Base-by-base conservation (phyloP, 768 basidiomycete genomes). In the Calocybe cyanea region DNA sequence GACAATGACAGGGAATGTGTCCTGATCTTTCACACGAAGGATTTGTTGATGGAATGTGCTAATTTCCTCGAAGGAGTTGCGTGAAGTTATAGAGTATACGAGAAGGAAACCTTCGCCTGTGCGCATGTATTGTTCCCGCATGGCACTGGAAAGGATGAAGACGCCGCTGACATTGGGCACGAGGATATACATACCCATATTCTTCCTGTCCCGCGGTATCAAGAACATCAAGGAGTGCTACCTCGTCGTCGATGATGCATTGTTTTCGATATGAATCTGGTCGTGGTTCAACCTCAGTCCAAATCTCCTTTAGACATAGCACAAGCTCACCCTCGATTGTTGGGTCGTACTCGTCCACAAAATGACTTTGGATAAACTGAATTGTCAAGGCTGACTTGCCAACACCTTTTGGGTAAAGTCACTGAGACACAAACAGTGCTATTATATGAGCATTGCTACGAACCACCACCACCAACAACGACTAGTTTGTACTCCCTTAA, bases 91-190 rank as follows among this genome's bases (percentile, higher is more conserved):
- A 41, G 92, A 92, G 68, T 98, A 98, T 47, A 97, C 93, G 52
- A 98, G 83, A 34, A 98, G 79, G 76, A 98, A 98, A 9, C 94
- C 95, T 67, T 98, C 94, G 50, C 95, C 95, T 20, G 93, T 92
- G 42, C 93, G 83, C 93, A 97, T 98, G 72, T 98, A 98, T 61
- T 97, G 95, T 62, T 98, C 95, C 38, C 95, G 85, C 95, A 98
- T 97, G 18, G 95, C 95, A 47, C 92, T 94, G 61, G 41, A 49
- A 15, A n/a, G n/a, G n/a, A 52, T 31, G 13, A 25, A 45, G 30
- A 4, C n/a, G n/a, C n/a, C n/a, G n/a, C n/a, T n/a, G n/a, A n/a
- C n/a, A n/a, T n/a, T n/a, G 34, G 34, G 7, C 5, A n/a, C 5
- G 14, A 35, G n/a, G 34, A 31, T 21, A 38, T 10, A 77, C 86